Conservation (phyloP, 352 stramenopile genomes). For the Halophytophthora polymorphica region DNA sequence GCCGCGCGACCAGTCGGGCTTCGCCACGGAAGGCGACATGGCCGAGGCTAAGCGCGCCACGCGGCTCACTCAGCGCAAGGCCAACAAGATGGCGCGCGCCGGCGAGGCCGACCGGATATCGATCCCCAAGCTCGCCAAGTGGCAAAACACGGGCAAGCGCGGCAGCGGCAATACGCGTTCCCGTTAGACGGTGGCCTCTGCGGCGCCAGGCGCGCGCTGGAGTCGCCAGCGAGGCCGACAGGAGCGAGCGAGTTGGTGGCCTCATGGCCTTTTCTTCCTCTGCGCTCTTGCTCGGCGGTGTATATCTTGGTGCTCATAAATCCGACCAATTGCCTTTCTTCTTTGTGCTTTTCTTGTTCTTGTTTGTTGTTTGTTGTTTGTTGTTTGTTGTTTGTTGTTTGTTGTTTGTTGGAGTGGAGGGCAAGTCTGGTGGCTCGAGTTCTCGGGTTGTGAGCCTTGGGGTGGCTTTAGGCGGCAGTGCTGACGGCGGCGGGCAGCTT, state of each 20-base stretch:
- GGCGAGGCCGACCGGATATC: slow-evolving; percentile 82
- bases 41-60: slow-evolving; percentile 43
- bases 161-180: slow-evolving; percentile 69
- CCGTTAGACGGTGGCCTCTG: slow-evolving; percentile 52
- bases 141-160: slow-evolving; percentile 88
- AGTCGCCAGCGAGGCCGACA: slow-evolving; percentile 18
- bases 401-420: no score
- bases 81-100: slow-evolving; percentile 77
- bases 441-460: not conserved
- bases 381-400: no score
- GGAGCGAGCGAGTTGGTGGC: not conserved
- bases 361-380: no score
- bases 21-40: slow-evolving; percentile 47
- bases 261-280: no score
- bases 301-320: no score
- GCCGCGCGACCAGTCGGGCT: slow-evolving; percentile 69
- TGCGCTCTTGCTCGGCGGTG: no score
- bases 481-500: not conserved
- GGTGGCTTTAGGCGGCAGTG: no score
- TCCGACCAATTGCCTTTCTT: not conserved
- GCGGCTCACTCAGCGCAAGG: slow-evolving; percentile 64
- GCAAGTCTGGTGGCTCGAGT: not conserved
- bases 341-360: not conserved
- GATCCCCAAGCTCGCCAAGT: slow-evolving; percentile 84
- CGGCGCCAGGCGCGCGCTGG: slow-evolving; percentile 16